Conservation (phyloP, 2,329 filamentous ascomycete genomes). For the Verticillium dahliae region DNA sequence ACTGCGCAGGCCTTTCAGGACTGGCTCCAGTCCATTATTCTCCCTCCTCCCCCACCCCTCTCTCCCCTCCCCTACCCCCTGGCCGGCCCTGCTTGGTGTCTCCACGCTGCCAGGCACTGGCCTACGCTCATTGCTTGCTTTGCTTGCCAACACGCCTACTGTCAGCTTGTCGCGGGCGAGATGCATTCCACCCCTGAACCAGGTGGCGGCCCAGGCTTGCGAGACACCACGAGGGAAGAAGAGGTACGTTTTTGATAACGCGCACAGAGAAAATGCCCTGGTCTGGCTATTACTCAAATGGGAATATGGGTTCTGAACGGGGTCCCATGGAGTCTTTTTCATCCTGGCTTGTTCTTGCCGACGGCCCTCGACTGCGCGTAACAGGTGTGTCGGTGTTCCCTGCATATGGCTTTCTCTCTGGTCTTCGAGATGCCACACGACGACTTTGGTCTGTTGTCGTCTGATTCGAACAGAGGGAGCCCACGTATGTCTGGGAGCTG, state of each 20-base stretch:
- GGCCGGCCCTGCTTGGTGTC: not conserved
- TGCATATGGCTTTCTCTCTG: not conserved
- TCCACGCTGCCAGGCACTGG: slow-evolving; percentile 2
- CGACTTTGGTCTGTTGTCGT: not conserved
- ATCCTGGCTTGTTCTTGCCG: not conserved
- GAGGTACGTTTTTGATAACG: not conserved
- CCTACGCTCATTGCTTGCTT: not conserved
- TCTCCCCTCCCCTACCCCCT: not conserved
- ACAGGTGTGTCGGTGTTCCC: not conserved
- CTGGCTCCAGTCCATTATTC: not conserved
- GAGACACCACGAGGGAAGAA: not conserved
- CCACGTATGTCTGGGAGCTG: not conserved
- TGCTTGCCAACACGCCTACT: not conserved
- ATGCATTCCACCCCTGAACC: not conserved
- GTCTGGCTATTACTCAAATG: slow-evolving; percentile 1
- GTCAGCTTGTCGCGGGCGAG: not conserved
- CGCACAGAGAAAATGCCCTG: not conserved
- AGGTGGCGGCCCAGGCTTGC: not conserved
- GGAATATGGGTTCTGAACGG: not conserved
- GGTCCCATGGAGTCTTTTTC: not conserved
- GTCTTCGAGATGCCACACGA: not conserved
- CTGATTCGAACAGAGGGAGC: not conserved
- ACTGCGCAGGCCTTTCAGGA: not conserved
- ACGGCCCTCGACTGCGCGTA: not conserved
- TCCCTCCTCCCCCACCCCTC: not conserved